Percentiles rank a stretch among this genome's conserved stretches.
phyloP scores from a whole-genome alignment of 2,329 filamentous ascomycete genomes.

The Coniochaeta ligniaria region DNA sequence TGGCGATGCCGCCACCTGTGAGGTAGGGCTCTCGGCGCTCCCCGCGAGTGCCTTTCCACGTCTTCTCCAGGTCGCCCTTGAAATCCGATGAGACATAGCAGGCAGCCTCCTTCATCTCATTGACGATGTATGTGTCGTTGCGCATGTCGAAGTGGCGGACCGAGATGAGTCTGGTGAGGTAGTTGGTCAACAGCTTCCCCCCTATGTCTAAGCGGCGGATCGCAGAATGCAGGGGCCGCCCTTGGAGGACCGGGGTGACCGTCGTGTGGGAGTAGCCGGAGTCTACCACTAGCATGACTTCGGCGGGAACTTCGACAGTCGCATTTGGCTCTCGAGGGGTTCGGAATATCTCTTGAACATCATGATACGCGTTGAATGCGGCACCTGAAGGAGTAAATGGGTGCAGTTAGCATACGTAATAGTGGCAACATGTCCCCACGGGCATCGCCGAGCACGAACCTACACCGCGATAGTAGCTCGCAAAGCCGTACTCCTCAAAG shows the following conservation, averaged over 20 bases:
- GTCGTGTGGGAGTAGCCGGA: constrained; percentile 91
- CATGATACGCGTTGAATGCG: constrained; percentile 74
- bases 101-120: constrained; percentile 88
- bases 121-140: constrained; percentile 87
- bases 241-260: constrained; percentile 76
- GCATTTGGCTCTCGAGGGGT: constrained; percentile 43
- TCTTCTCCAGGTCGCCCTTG: constrained; percentile 65
- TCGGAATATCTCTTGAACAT: constrained; percentile 62
- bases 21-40: constrained; percentile 43
- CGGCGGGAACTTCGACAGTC: constrained; percentile 49
- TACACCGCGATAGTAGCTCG: constrained; percentile 71
- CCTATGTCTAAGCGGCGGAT: constrained; percentile 83
- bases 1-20: constrained; percentile 56
- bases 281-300: constrained; percentile 84
- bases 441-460: constrained; percentile 34
- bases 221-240: constrained; percentile 71
- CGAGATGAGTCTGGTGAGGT: constrained; percentile 82
- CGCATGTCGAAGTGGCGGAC: constrained; percentile 92
- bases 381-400: constrained; percentile 42
- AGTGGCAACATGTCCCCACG: background rate
- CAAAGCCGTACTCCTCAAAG: constrained; percentile 95
- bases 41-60: constrained; percentile 71
- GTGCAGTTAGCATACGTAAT: constrained; percentile 4
- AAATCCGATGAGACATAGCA: constrained; percentile 82
- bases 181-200: constrained; percentile 88